phyloP scores from a whole-genome alignment of 305 asterid species.

The Fraxinus xanthoxyloides region DNA sequence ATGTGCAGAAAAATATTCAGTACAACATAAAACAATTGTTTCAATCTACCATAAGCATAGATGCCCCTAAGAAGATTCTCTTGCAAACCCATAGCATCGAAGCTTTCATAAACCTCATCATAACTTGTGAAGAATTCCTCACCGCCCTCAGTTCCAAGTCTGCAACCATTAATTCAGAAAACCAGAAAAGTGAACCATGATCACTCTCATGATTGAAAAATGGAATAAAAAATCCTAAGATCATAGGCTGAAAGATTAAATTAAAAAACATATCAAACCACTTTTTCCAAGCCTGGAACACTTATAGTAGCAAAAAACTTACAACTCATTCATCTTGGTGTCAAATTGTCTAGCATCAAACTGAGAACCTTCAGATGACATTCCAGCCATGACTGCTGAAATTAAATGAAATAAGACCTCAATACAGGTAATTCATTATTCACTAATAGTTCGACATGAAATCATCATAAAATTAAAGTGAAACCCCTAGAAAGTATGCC shows the following conservation, averaged over 20 bases:
- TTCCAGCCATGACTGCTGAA: slow-evolving; percentile 66
- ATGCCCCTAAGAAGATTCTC: slow-evolving; percentile 90
- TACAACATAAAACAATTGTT: neutral
- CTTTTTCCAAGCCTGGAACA: neutral
- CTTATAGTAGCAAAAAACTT: slow-evolving; percentile 26
- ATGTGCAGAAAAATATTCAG: neutral
- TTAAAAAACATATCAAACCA: neutral
- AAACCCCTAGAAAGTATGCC: neutral
- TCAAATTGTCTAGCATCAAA: slow-evolving; percentile 66
- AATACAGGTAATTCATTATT: neutral
- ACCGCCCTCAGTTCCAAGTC: slow-evolving; percentile 59
- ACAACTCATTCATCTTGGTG: slow-evolving; percentile 71
- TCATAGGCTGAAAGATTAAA: neutral
- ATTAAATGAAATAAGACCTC: neutral
- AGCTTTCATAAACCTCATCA: slow-evolving; percentile 79
- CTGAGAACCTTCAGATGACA: slow-evolving; percentile 71
- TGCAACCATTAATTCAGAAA: slow-evolving; percentile 23
- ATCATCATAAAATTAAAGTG: neutral
- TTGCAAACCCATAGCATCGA: slow-evolving; percentile 84
- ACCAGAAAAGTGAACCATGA: neutral
- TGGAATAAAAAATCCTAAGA: neutral
- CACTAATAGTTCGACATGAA: neutral
- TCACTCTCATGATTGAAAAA: neutral
- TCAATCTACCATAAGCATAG: slow-evolving; percentile 71
- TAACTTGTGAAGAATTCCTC: slow-evolving; percentile 81